Conservation (phyloP, 2,329 filamentous ascomycete genomes). For the Rutstroemia sp. region DNA sequence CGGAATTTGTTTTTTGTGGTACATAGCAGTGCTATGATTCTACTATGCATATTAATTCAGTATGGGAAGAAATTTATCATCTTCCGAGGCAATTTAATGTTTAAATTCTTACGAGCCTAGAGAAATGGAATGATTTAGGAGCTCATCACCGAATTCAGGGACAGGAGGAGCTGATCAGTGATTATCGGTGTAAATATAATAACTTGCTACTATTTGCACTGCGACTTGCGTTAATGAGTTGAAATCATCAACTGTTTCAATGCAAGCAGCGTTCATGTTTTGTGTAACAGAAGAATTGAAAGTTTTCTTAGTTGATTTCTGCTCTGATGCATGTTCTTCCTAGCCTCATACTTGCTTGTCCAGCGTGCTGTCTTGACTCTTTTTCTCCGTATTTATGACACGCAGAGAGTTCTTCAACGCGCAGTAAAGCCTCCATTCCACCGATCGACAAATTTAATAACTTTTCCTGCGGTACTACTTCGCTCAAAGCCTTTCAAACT, state of each 20-base stretch:
- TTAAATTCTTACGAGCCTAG: too few relatives aligned
- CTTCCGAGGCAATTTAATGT: too few relatives aligned
- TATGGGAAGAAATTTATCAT: too few relatives aligned
- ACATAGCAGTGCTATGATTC: too few relatives aligned
- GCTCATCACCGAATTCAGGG: too few relatives aligned
- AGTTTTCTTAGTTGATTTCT: too few relatives aligned
- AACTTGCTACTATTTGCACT: neutral
- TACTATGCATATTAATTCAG: too few relatives aligned
- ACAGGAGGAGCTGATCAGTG: too few relatives aligned
- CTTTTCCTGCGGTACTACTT: neutral
- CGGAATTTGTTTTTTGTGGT: too few relatives aligned
- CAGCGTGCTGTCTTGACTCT: neutral
- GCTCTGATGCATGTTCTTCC: neutral
- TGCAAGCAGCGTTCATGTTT: neutral
- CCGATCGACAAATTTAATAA: neutral
- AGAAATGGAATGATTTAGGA: too few relatives aligned
- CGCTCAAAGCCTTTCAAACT: neutral
- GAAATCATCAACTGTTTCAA: neutral
- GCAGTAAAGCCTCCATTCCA: neutral
- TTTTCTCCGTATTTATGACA: neutral
- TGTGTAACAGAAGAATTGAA: neutral
- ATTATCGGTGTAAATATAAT: neutral
- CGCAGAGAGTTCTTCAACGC: neutral
- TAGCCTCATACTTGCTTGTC: neutral
- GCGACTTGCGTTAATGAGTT: neutral